A percentile compares a stretch with the other conserved stretches of the same genome.
Conservation (phyloP, 306 rosid species). For the Urtica urens region DNA sequence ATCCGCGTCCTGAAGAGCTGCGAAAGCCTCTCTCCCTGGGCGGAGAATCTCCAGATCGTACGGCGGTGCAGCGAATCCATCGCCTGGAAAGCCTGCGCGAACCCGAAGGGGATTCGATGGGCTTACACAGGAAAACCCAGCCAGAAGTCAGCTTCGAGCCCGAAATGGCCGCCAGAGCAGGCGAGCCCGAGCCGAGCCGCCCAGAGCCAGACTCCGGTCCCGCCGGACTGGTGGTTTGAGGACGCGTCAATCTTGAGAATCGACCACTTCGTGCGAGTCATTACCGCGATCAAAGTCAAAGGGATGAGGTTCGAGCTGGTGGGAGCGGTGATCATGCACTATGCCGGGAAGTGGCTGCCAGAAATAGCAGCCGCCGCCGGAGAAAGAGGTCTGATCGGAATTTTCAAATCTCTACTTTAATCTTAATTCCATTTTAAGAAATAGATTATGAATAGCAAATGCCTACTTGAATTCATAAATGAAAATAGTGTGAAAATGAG, state of each 20-base stretch:
- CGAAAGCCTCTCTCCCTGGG: slow-evolving; percentile 94
- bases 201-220: slow-evolving; percentile 44
- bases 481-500: too few relatives aligned
- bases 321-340: slow-evolving; percentile 79
- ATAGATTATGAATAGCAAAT: too few relatives aligned
- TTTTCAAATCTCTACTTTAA: too few relatives aligned
- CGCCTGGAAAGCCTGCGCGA: slow-evolving; percentile 98
- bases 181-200: slow-evolving; percentile 74
- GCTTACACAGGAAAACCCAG: slow-evolving; percentile 67
- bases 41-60: slow-evolving; percentile 88
- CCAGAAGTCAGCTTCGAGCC: slow-evolving; percentile 57
- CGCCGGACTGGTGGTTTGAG: slow-evolving; percentile 99
- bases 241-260: slow-evolving; percentile 83
- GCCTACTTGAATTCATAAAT: too few relatives aligned
- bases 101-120: slow-evolving; percentile 94
- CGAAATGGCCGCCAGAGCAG: slow-evolving; percentile 72
- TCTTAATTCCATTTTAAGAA: too few relatives aligned
- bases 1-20: slow-evolving; percentile 86
- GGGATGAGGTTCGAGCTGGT: slow-evolving; percentile 80
- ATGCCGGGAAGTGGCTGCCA: slow-evolving; percentile 79
- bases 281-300: slow-evolving; percentile 88
- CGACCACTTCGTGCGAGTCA: slow-evolving; percentile 88
- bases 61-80: slow-evolving; percentile 92
- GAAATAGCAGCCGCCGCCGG: slow-evolving; percentile 38
- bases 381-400: slow-evolving; percentile 37